Evolutionary conservation across 2,329 filamentous ascomycete species (phyloP).

Genomic region (Aspergillus luchuensis): DNA sequence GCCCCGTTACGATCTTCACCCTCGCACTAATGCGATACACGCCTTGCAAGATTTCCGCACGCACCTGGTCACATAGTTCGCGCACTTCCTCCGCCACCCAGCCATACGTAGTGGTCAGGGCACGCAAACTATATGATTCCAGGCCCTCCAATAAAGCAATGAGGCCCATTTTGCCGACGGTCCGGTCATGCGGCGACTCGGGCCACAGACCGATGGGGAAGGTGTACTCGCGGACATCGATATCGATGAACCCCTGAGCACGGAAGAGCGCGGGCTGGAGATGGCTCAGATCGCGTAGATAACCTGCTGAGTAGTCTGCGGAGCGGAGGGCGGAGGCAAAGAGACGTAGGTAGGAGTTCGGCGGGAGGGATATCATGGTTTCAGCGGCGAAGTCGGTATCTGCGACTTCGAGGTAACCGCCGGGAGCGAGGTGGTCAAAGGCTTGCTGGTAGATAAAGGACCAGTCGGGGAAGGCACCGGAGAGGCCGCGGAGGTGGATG

Average conservation of each 20-base stretch:
- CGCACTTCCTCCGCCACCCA: constrained; percentile 39
- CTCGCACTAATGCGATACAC: constrained; percentile 28
- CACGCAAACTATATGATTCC: constrained; percentile 41
- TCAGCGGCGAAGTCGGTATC: constrained; percentile 41
- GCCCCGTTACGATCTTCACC: constrained; percentile 33
- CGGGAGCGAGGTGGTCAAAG: constrained; percentile 47
- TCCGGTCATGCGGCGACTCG: constrained; percentile 34
- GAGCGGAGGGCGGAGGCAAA: constrained; percentile 38
- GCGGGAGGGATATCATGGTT: constrained; percentile 23
- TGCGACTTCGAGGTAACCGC: constrained; percentile 51
- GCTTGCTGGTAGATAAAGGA: constrained; percentile 48
- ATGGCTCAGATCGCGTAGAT: constrained; percentile 47
- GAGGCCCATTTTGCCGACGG: constrained; percentile 46
- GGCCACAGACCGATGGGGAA: constrained; percentile 44
- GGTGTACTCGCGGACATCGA: constrained; percentile 41
- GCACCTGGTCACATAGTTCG: constrained; percentile 43
- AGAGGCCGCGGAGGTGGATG: constrained; percentile 52
- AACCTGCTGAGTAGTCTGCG: constrained; percentile 44
- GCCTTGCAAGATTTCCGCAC: constrained; percentile 35
- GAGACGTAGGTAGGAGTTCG: constrained; percentile 37
- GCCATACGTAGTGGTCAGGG: constrained; percentile 35
- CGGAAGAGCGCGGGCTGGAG: constrained; percentile 43
- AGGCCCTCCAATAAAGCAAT: constrained; percentile 44
- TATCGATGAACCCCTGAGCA: constrained; percentile 49
- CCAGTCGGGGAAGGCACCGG: constrained; percentile 53